Conservation (phyloP, 176 grass and related monocot genomes). For the Oryza meridionalis region DNA sequence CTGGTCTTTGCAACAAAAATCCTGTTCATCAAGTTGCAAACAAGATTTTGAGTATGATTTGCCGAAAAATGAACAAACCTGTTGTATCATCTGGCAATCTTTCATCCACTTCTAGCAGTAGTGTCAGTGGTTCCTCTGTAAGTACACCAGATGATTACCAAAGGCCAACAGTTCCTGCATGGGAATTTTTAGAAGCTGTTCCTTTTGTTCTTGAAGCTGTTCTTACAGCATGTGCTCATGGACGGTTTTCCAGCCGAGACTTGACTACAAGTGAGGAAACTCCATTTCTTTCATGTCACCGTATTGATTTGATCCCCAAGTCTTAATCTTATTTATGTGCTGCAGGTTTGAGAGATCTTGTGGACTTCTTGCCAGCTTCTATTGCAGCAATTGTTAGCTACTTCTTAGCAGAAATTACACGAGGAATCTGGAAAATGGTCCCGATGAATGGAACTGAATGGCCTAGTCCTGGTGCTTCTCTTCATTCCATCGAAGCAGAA, state of each 20-base stretch:
- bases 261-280: conserved; percentile 83
- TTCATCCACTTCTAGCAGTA: conserved; percentile 76
- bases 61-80: conserved; percentile 73
- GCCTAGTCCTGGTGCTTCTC: conserved; percentile 75
- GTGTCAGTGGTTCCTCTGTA: conserved; percentile 72
- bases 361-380: conserved; percentile 97
- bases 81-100: conserved; percentile 53
- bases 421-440: conserved; percentile 97
- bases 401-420: conserved; percentile 98
- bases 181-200: conserved; percentile 96
- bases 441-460: conserved; percentile 97
- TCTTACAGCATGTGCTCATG: conserved; percentile 96
- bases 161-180: conserved; percentile 80
- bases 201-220: conserved; percentile 97
- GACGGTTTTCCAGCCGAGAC: conserved; percentile 84
- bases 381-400: conserved; percentile 88
- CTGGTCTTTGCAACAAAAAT: conserved; percentile 81
- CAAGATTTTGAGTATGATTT: conserved; percentile 98
- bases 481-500: conserved; percentile 92
- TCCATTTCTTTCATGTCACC: conserved; percentile 25
- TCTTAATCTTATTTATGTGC: conserved; percentile 29
- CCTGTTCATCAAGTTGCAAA: conserved; percentile 93
- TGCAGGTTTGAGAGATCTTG: conserved; percentile 93
- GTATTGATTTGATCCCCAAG: conserved; percentile 1
- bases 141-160: conserved; percentile 69